Percentiles rank a stretch among this genome's conserved stretches.
Conservation (phyloP, 768 basidiomycete genomes). For the Scleroderma citrinum region DNA sequence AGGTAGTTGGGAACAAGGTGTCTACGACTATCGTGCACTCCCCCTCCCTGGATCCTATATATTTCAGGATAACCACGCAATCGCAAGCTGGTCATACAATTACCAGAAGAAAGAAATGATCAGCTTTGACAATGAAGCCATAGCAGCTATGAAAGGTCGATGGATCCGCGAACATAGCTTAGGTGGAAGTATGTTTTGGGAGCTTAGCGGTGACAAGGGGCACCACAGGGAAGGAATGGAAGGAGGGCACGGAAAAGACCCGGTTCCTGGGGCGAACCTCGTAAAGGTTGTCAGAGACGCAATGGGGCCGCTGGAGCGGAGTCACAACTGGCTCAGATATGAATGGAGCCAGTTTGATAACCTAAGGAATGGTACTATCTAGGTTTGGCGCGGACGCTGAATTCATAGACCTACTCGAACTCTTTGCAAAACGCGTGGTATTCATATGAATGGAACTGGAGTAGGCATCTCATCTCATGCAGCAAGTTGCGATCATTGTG, state of each 20-base stretch:
- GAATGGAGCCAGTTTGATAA: conserved; percentile 75
- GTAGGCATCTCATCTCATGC: too few relatives aligned
- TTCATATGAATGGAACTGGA: too few relatives aligned
- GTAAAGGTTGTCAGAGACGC: conserved; percentile 68
- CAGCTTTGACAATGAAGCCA: conserved; percentile 69
- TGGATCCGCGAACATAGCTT: conserved; percentile 74
- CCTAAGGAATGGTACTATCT: conserved; percentile 59
- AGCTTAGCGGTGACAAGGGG: conserved; percentile 84
- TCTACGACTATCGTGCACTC: conserved; percentile 90
- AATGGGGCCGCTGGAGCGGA: conserved; percentile 70
- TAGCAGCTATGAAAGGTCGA: conserved; percentile 67
- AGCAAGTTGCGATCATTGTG: too few relatives aligned
- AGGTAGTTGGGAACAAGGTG: conserved; percentile 86
- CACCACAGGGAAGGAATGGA: conserved; percentile 66
- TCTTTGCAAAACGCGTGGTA: too few relatives aligned
- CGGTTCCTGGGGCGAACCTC: conserved; percentile 63
- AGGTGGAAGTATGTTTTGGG: conserved; percentile 95
- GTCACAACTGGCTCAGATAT: conserved; percentile 80
- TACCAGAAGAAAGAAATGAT: conserved; percentile 70
- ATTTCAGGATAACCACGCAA: conserved; percentile 54
- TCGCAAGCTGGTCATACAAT: conserved; percentile 86
- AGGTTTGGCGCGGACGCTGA: conserved; percentile 4
- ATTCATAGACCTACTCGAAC: too few relatives aligned
- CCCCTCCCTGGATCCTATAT: conserved; percentile 70
- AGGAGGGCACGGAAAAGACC: conserved; percentile 65